phyloP scores from a whole-genome alignment of 495 filamentous ascomycete genomes.

The Friedmanniomyces endolithicus region DNA sequence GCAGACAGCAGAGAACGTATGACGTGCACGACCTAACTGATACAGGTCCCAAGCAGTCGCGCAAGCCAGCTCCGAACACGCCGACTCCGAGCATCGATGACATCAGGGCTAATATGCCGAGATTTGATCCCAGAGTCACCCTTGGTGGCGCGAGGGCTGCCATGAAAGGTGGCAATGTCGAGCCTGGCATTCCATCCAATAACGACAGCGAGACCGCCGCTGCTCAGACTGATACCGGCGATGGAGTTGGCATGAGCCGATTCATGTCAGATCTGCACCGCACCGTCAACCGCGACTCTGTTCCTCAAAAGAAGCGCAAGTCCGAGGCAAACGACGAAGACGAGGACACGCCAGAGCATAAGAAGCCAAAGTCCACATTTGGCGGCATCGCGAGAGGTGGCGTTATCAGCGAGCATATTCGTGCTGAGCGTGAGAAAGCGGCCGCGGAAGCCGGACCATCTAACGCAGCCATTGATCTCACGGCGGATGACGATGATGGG shows the following conservation, averaged over 20 bases:
- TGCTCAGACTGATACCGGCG: neutral
- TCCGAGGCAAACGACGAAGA: constrained; percentile 31
- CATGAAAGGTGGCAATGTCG: neutral
- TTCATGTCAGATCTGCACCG: constrained; percentile 61
- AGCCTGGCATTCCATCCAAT: neutral
- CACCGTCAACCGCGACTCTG: constrained; percentile 49
- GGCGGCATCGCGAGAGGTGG: constrained; percentile 39
- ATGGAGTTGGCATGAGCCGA: constrained; percentile 28
- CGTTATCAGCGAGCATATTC: constrained; percentile 52
- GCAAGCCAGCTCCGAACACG: constrained; percentile 4
- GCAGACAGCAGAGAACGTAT: neutral
- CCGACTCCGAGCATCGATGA: neutral
- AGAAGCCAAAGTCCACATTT: constrained; percentile 31
- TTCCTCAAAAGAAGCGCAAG: constrained; percentile 56
- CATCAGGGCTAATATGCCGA: neutral
- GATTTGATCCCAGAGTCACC: constrained; percentile 22
- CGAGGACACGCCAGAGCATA: constrained; percentile 21
- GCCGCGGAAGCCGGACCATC: constrained; percentile 27
- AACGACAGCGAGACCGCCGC: neutral
- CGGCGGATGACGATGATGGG: constrained; percentile 28
- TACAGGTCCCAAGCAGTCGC: constrained; percentile 14
- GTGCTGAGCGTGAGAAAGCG: constrained; percentile 39
- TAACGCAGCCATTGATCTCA: constrained; percentile 45
- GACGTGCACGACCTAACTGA: neutral
- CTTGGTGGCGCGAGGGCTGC: constrained; percentile 9